Percentiles rank a stretch among this genome's conserved stretches.
Evolutionary conservation across 805 yeast genomes (phyloP).

Genomic region (Cyberlindnera mycetangii): DNA sequence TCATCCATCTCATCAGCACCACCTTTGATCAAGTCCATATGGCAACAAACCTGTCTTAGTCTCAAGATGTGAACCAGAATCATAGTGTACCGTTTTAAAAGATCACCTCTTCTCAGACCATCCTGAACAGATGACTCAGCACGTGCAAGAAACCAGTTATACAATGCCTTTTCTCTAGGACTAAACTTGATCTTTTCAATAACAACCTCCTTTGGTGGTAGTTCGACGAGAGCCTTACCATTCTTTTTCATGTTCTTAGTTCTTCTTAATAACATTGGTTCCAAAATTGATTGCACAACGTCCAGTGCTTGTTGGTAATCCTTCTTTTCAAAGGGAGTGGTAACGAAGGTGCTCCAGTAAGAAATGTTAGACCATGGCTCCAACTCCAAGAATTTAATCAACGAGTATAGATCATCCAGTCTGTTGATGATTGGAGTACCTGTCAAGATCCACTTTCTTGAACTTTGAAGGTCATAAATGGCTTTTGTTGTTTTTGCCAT

Average conservation of each 20-base stretch:
- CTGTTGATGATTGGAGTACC: conserved; percentile 93
- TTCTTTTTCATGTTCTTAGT: conserved; percentile 83
- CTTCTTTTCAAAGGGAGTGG: conserved; percentile 76
- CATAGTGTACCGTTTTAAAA: conserved; percentile 70
- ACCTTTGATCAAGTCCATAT: conserved; percentile 59
- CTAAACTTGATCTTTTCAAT: conserved; percentile 68
- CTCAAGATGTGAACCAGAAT: conserved; percentile 81
- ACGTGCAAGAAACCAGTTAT: conserved; percentile 61
- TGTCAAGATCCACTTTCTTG: conserved; percentile 79
- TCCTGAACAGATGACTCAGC: conserved; percentile 63
- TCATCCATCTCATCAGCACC: conserved; percentile 52
- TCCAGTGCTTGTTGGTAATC: conserved; percentile 70
- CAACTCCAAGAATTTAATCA: conserved; percentile 69
- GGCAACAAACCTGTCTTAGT: conserved; percentile 87
- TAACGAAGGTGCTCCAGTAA: conserved; percentile 84
- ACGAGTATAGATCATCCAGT: conserved; percentile 79
- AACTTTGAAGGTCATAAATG: conserved; percentile 58
- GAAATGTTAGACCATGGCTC: conserved; percentile 88
- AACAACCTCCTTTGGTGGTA: conserved; percentile 73
- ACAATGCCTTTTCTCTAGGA: conserved; percentile 61
- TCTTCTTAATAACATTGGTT: conserved; percentile 78
- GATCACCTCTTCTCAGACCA: conserved; percentile 60
- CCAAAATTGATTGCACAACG: conserved; percentile 80
- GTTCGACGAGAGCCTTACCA: conserved; percentile 69
- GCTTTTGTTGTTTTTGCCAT: conserved; percentile 78